phyloP scores from a whole-genome alignment of 805 yeast species.

The Kodamaea neixiangensis region DNA sequence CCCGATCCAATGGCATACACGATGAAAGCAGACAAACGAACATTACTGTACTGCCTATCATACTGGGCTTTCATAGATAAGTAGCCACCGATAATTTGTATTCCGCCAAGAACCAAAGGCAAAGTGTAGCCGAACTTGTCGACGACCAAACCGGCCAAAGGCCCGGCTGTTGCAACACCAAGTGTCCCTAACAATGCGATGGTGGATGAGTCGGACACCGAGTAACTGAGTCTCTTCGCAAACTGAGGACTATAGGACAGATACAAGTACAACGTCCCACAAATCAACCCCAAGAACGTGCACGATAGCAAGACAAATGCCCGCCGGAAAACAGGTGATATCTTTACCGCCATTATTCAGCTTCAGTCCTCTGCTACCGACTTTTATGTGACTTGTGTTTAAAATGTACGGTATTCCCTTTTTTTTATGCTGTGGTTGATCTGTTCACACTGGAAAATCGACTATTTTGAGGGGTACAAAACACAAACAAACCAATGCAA shows the following conservation, averaged over 20 bases:
- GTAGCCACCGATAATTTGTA: slow-evolving; percentile 56
- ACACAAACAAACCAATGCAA: background rate
- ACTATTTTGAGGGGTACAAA: background rate
- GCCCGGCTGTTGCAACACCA: slow-evolving; percentile 65
- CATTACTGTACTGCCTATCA: slow-evolving; percentile 36
- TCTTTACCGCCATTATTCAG: background rate
- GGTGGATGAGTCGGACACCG: slow-evolving; percentile 62
- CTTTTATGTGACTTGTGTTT: background rate
- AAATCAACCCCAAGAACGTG: slow-evolving; percentile 50
- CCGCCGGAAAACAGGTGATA: slow-evolving; percentile 20
- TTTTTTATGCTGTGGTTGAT: slow-evolving; percentile 2
- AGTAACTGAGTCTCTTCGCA: slow-evolving; percentile 55
- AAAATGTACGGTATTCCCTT: background rate
- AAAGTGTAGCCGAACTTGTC: slow-evolving; percentile 61
- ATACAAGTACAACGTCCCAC: slow-evolving; percentile 76
- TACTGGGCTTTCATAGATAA: slow-evolving; percentile 54
- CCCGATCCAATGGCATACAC: slow-evolving; percentile 66
- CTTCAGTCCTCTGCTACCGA: background rate
- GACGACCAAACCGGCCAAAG: slow-evolving; percentile 65
- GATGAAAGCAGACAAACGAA: slow-evolving; percentile 46
- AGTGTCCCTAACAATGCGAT: slow-evolving; percentile 70
- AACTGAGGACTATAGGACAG: slow-evolving; percentile 80
- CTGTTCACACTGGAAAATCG: background rate
- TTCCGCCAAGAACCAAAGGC: slow-evolving; percentile 54
- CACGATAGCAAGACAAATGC: slow-evolving; percentile 25